Evolutionary conservation across 345 rosid species (phyloP).

Genomic region (Salix caprea): DNA sequence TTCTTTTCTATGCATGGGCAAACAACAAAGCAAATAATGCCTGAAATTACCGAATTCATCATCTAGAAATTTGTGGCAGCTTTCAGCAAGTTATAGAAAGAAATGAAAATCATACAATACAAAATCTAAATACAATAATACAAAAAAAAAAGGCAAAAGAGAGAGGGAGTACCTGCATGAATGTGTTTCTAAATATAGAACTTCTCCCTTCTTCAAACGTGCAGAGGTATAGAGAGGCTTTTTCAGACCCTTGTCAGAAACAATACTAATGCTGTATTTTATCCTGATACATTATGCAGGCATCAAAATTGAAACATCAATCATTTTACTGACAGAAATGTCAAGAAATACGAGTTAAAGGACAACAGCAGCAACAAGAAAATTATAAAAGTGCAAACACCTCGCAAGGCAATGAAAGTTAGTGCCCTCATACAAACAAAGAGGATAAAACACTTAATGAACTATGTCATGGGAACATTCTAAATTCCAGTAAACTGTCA

Average conservation of each 20-base stretch:
- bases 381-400: not conserved
- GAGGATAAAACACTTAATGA: not conserved
- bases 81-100: no score
- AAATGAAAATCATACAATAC: not conserved
- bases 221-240: conserved; percentile 94
- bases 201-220: conserved; percentile 97
- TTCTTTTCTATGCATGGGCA: no score
- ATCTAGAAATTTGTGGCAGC: no score
- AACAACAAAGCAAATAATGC: no score
- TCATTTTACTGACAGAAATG: not conserved
- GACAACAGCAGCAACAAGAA: not conserved
- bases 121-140: not conserved
- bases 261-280: conserved; percentile 90
- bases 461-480: not conserved
- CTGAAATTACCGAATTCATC: no score
- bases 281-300: conserved; percentile 50
- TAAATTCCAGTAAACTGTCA: not conserved
- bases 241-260: conserved; percentile 96
- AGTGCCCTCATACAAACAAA: not conserved
- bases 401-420: not conserved
- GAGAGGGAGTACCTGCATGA: conserved; percentile 72
- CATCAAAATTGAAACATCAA: not conserved
- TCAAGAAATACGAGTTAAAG: not conserved
- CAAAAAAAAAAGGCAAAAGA: not conserved
- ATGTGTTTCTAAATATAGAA: conserved; percentile 87